Evolutionary conservation across 129 eudicot genomes (phyloP), one percentile per base, ranked within the genome.

Genomic region (Flaveria robusta): DNA sequence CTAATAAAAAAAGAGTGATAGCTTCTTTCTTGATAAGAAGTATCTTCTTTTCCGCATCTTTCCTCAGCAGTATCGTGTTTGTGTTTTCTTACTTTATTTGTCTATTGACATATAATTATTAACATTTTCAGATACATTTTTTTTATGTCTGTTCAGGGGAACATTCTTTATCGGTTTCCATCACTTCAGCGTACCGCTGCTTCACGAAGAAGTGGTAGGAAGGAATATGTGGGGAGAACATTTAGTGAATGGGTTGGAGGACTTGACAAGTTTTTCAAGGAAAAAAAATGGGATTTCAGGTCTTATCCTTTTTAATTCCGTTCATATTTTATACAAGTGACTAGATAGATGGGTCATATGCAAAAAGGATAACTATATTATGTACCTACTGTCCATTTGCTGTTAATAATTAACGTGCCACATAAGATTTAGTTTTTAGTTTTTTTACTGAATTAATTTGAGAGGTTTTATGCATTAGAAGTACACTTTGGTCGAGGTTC

Each of bases 151-250:
- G 47, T 68, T 67, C 90, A 95, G 99, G 99, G 97, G 67, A 91
- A 91, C 88, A 95, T 95, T 27, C 71, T 95, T 70, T 95, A 95
- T 74, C 88, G 96, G 49, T 95, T 95, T 81, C 97, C 99, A 42
- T 89, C 97, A 71, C 88, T 95, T 58, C 99, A 95, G 74, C 91
- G 95, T 54, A 95, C 99, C 68, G 99, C 96, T 64, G 81, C 92
- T 71, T 82, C 89, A 51, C 76, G 82, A 68, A 81, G 85, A 74
- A 81, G 88, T 41, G 88, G 96, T 62, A 82, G 83, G 85, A 94
- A 87, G 90, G 97, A 94, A 74, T 91, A 75, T 23, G 72, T 84
- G 74, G 99, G 99, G 68, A 88, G 78, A 82, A 82, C 69, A 77
- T 91, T 90, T 91, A 82, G 88, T 71, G 96, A 91, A 51, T 86